Percentiles rank a stretch among this genome's conserved stretches.
phyloP scores from a whole-genome alignment of 768 basidiomycete species.

The Nidula microcarpa region DNA sequence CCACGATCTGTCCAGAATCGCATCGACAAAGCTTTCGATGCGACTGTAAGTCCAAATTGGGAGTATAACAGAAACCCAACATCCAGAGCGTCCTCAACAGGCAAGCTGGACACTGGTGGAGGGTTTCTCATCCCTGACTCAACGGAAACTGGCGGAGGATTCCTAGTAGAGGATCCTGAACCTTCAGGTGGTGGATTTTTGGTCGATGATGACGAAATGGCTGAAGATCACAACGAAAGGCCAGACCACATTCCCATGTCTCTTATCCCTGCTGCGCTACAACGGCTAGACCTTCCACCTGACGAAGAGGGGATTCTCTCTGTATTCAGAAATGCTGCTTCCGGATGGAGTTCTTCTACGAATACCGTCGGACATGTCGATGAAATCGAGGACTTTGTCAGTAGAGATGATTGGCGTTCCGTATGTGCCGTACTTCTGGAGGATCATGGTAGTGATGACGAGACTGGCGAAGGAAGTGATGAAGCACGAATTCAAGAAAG shows the following conservation, averaged over 20 bases:
- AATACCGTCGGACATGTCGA: slow-evolving; percentile 9
- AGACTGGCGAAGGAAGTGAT: neutral
- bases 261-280: slow-evolving; percentile 58
- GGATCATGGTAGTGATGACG: slow-evolving; percentile 11
- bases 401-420: slow-evolving; percentile 71
- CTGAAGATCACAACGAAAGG: neutral
- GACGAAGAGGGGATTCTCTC: slow-evolving; percentile 72
- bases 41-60: slow-evolving; percentile 9
- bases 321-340: slow-evolving; percentile 73
- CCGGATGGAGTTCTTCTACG: slow-evolving; percentile 54
- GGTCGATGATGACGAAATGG: slow-evolving; percentile 11
- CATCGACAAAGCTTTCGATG: slow-evolving; percentile 53
- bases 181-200: slow-evolving; percentile 25
- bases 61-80: slow-evolving; percentile 10
- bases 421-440: slow-evolving; percentile 77
- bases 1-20: slow-evolving; percentile 34
- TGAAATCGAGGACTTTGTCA: slow-evolving; percentile 36
- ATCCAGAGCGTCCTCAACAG: slow-evolving; percentile 1
- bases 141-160: slow-evolving; percentile 13
- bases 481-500: neutral
- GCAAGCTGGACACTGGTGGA: neutral
- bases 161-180: slow-evolving; percentile 6
- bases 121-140: neutral
- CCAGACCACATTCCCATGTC: slow-evolving; percentile 46
- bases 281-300: slow-evolving; percentile 58